Percentiles rank a stretch among this genome's conserved stretches.
Evolutionary conservation across 371 early-diverging fungal genomes (phyloP).

Genomic region (Rhizopus sp.): DNA sequence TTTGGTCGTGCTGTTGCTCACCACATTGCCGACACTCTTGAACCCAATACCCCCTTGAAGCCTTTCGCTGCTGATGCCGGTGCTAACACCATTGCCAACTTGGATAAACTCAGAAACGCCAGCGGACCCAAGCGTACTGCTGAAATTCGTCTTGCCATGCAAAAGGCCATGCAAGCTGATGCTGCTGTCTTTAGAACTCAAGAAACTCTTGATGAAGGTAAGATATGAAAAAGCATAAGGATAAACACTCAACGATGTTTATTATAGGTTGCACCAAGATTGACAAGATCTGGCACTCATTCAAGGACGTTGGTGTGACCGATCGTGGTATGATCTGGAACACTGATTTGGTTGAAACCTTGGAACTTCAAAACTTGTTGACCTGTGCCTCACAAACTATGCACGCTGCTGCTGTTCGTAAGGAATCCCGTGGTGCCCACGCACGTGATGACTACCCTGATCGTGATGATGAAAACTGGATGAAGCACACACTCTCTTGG

Average conservation of each 20-base stretch:
- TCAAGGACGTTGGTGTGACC: conserved; percentile 84
- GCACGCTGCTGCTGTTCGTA: conserved; percentile 93
- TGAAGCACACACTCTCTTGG: conserved; percentile 98
- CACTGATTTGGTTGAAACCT: conserved; percentile 93
- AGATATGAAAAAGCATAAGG: background rate
- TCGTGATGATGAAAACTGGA: conserved; percentile 94
- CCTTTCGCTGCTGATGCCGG: conserved; percentile 88
- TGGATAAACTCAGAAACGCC: conserved; percentile 90
- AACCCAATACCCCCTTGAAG: conserved; percentile 85
- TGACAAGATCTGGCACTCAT: conserved; percentile 78
- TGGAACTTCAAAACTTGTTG: conserved; percentile 96
- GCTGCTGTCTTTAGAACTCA: conserved; percentile 98
- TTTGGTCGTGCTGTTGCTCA: conserved; percentile 96
- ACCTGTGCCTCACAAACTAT: conserved; percentile 97
- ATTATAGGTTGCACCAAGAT: conserved; percentile 58
- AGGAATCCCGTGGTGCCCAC: conserved; percentile 98
- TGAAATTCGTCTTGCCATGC: conserved; percentile 91
- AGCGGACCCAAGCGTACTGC: conserved; percentile 83
- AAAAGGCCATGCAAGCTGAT: conserved; percentile 96
- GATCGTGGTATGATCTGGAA: conserved; percentile 98
- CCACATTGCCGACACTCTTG: conserved; percentile 88
- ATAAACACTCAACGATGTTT: background rate
- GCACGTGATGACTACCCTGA: conserved; percentile 92
- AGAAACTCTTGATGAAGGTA: conserved; percentile 84
- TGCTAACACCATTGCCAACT: conserved; percentile 83